phyloP scores from a whole-genome alignment of 1,139 yeast genomes.

The Candida tropicalis region DNA sequence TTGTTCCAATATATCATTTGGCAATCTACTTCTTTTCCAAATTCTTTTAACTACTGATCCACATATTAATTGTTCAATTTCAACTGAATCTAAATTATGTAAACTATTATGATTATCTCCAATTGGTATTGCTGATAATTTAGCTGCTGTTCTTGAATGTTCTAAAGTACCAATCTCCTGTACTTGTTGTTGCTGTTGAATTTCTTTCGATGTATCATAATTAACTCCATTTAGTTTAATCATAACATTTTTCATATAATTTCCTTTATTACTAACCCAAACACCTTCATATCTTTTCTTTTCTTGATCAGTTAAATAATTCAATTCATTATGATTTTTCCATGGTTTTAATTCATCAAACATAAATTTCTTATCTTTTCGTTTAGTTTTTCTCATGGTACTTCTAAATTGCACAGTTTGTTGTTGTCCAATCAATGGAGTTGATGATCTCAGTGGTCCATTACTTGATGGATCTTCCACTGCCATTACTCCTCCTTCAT shows the following conservation, averaged over 20 bases:
- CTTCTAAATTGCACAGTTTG: conserved; percentile 54
- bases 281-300: conserved; percentile 88
- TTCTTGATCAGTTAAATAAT: conserved; percentile 67
- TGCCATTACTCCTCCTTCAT: too few relatives aligned
- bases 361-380: conserved; percentile 42
- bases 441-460: conserved; percentile 16
- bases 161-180: too few relatives aligned
- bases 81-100: conserved; percentile 37
- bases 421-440: conserved; percentile 17
- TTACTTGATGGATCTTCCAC: conserved; percentile 9
- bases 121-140: conserved; percentile 29
- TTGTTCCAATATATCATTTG: conserved; percentile 59
- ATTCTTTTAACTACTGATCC: conserved; percentile 73
- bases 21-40: conserved; percentile 78
- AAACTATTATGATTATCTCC: conserved; percentile 26
- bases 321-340: conserved; percentile 78
- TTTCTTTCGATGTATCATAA: conserved; percentile 18
- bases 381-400: conserved; percentile 65
- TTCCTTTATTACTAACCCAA: conserved; percentile 86
- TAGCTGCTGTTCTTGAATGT: conserved; percentile 33
- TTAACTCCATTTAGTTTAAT: conserved; percentile 37
- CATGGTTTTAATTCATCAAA: conserved; percentile 95
- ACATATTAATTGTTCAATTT: conserved; percentile 49
- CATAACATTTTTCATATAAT: conserved; percentile 51
- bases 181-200: conserved; percentile 18